Evolutionary conservation across 2,329 filamentous ascomycete species (phyloP).

Genomic region (Drechslerella dactyloides): DNA sequence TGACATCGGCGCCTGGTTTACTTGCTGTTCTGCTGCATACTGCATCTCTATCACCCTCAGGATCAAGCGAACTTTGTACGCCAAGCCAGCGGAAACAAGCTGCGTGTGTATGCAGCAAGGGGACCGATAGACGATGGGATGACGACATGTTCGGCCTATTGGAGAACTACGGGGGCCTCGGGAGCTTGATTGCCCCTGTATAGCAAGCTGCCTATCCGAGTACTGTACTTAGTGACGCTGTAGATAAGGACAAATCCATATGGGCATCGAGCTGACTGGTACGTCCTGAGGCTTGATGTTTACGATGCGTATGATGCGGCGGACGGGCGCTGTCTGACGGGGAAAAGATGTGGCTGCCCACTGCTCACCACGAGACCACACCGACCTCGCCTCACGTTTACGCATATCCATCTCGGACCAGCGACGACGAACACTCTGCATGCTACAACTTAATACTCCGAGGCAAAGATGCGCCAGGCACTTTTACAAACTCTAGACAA

Average conservation of each 20-base stretch:
- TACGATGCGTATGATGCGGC: neutral
- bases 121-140: neutral
- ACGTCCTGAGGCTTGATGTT: neutral
- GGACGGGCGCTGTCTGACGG: neutral
- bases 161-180: neutral
- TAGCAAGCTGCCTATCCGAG: no score
- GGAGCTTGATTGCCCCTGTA: neutral
- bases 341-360: neutral
- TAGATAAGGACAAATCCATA: no score
- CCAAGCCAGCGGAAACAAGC: neutral
- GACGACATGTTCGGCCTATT: neutral
- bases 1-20: neutral
- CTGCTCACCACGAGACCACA: constrained; percentile 3
- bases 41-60: neutral
- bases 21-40: neutral
- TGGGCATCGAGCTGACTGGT: no score
- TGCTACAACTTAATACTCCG: neutral
- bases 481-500: neutral
- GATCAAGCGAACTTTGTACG: neutral
- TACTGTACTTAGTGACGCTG: no score
- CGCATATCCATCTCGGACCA: neutral
- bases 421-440: constrained; percentile 7
- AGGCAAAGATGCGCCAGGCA: constrained; percentile 1
- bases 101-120: neutral
- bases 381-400: neutral